phyloP scores from a whole-genome alignment of 768 basidiomycete genomes.

The Lactarius psammicola region DNA sequence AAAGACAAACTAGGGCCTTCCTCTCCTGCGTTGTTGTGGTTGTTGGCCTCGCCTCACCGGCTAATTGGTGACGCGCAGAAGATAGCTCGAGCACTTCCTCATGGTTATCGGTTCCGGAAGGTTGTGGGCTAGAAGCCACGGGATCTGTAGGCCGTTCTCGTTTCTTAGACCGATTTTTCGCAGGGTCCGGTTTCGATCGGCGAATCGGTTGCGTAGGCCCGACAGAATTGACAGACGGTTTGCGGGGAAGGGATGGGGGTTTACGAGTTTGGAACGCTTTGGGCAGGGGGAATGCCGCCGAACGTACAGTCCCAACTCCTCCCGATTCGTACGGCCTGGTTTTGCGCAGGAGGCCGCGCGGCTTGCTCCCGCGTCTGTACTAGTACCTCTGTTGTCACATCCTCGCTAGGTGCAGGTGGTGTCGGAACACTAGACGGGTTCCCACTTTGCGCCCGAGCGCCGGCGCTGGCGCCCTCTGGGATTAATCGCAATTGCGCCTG shows the following conservation, averaged over 20 bases:
- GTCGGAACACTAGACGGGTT: conserved; percentile 5
- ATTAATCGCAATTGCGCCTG: conserved; percentile 17
- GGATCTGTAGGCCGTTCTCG: not conserved
- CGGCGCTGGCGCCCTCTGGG: conserved; percentile 13
- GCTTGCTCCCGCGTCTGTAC: conserved; percentile 7
- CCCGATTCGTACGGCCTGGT: conserved; percentile 7
- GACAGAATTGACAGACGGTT: not conserved
- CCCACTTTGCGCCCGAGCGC: conserved; percentile 18
- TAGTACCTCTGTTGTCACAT: conserved; percentile 21
- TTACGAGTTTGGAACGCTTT: conserved; percentile 17
- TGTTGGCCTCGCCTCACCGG: conserved; percentile 5
- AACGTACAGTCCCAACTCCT: conserved; percentile 5
- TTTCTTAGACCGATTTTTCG: conserved; percentile 6
- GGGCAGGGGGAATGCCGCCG: conserved; percentile 19
- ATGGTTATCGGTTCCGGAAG: conserved; percentile 11
- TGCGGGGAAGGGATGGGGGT: conserved; percentile 12
- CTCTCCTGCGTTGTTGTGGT: conserved; percentile 17
- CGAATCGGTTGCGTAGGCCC: conserved; percentile 13
- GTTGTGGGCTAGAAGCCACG: conserved; percentile 2
- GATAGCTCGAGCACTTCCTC: conserved; percentile 17
- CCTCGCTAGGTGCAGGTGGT: conserved; percentile 24
- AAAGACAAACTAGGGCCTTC: conserved; percentile 17
- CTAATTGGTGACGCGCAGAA: conserved; percentile 6
- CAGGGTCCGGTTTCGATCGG: conserved; percentile 4
- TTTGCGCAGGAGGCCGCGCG: conserved; percentile 22